Percentiles rank a stretch among this genome's conserved stretches.
Evolutionary conservation across 805 yeast species (phyloP).

Genomic region (Kuraishia borneana): DNA sequence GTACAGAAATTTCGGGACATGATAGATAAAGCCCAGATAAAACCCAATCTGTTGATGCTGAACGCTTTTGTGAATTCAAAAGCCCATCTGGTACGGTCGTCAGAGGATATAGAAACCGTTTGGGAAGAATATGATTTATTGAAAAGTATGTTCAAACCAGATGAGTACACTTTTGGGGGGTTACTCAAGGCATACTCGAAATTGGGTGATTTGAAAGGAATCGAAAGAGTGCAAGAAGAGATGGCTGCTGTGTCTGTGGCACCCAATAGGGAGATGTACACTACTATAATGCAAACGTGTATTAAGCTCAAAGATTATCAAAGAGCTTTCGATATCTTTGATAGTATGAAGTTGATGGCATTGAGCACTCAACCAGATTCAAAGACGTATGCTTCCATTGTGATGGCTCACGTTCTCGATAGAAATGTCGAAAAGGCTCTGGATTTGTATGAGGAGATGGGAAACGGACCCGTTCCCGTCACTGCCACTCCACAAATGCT

Average conservation of each 20-base stretch:
- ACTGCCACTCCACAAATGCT: slow-evolving; percentile 32
- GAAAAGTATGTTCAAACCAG: slow-evolving; percentile 15
- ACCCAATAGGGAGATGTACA: slow-evolving; percentile 36
- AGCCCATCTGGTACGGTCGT: slow-evolving; percentile 10
- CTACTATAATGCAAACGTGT: slow-evolving; percentile 51
- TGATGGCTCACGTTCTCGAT: slow-evolving; percentile 51
- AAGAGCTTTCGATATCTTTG: slow-evolving; percentile 67
- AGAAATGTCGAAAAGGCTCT: slow-evolving; percentile 63
- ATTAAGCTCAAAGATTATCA: slow-evolving; percentile 36
- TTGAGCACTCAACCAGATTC: slow-evolving; percentile 54
- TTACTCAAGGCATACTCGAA: slow-evolving; percentile 36
- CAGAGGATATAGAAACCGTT: slow-evolving; percentile 9
- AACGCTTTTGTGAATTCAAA: slow-evolving; percentile 24
- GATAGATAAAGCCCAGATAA: slow-evolving; percentile 21
- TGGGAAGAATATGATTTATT: slow-evolving; percentile 22
- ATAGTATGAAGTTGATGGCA: slow-evolving; percentile 75
- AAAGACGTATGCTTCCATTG: slow-evolving; percentile 59
- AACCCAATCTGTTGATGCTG: slow-evolving; percentile 19
- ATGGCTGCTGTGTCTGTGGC: slow-evolving; percentile 26
- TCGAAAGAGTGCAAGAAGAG: slow-evolving; percentile 24
- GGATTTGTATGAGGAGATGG: slow-evolving; percentile 68
- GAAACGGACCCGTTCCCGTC: slow-evolving; percentile 19
- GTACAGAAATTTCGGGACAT: slow-evolving; percentile 26
- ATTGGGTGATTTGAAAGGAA: slow-evolving; percentile 21
- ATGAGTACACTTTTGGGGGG: slow-evolving; percentile 29